These are phyloP conservation scores for Nakaseomyces glabratus DNA, from an alignment of 1,139 yeast species.

Conservation along the genomic window DNA sequence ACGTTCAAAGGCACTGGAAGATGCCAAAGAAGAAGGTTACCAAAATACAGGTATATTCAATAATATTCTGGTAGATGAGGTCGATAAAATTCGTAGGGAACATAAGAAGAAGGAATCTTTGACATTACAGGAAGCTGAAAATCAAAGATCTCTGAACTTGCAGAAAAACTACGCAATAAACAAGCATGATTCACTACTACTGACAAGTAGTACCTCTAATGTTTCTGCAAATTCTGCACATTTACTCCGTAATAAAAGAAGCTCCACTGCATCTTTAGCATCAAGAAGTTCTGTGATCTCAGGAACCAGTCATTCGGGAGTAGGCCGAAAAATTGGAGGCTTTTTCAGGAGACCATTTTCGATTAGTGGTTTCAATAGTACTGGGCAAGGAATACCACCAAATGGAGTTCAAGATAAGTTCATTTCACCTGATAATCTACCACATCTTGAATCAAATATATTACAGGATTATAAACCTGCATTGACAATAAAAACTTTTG, in stretches of 20 bases:
- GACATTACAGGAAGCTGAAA: conserved; percentile 34
- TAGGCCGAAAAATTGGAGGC: conserved; percentile 36
- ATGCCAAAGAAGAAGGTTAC: conserved; percentile 36
- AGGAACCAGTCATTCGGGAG: conserved; percentile 24
- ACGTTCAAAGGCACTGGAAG: conserved; percentile 33
- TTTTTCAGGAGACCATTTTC: conserved; percentile 43
- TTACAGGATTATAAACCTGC: conserved; percentile 48
- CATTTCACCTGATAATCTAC: conserved; percentile 48
- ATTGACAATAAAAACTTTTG: conserved; percentile 46
- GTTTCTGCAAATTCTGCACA: conserved; percentile 10
- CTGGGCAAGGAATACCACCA: no score
- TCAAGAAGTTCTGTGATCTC: conserved; percentile 20
- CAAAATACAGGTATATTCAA: conserved; percentile 37
- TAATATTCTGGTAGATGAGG: conserved; percentile 39
- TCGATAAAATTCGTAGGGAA: conserved; percentile 46
- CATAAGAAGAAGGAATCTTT: conserved; percentile 37
- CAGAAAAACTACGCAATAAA: conserved; percentile 6
- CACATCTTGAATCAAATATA: conserved; percentile 38
- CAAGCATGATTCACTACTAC: not conserved
- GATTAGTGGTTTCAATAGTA: conserved; percentile 34
- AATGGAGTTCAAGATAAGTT: no score
- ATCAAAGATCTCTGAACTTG: not conserved
- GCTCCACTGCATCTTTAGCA: conserved; percentile 20
- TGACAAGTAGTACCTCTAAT: conserved; percentile 6
- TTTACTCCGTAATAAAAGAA: conserved; percentile 17